Percentiles rank a stretch among this genome's conserved stretches.
These are phyloP conservation scores for Albatrellus ellisii DNA, from an alignment of 768 basidiomycete genomes.

Conservation along the genomic window DNA sequence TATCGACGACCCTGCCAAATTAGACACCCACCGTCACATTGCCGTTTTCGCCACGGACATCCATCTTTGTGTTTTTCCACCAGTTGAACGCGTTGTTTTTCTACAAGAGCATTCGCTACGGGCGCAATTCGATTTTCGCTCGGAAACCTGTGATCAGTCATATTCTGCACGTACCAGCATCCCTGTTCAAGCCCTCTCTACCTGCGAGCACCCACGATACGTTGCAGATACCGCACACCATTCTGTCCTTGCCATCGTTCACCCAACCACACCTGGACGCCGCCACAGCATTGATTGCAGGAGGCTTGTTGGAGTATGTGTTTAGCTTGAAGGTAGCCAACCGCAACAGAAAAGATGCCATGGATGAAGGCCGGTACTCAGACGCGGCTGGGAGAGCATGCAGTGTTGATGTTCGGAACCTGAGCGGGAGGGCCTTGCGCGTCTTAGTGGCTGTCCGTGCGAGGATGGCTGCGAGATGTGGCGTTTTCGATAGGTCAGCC, in stretches of 20 bases:
- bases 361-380: conserved; percentile 72
- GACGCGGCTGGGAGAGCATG: conserved; percentile 25
- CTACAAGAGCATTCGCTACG: conserved; percentile 53
- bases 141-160: conserved; percentile 10
- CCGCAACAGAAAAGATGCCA: conserved; percentile 57
- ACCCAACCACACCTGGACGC: conserved; percentile 77
- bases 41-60: conserved; percentile 73
- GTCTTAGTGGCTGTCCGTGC: conserved; percentile 48
- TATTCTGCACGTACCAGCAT: conserved; percentile 53
- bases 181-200: conserved; percentile 57
- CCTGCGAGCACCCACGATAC: conserved; percentile 64
- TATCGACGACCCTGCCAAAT: background rate
- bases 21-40: conserved; percentile 55
- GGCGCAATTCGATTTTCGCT: conserved; percentile 1
- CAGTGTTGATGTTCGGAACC: conserved; percentile 22
- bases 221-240: conserved; percentile 60
- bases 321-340: conserved; percentile 67
- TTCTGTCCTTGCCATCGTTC: conserved; percentile 70
- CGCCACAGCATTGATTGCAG: conserved; percentile 62
- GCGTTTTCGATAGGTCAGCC: conserved; percentile 35
- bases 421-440: conserved; percentile 36
- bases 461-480: conserved; percentile 60
- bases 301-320: conserved; percentile 71
- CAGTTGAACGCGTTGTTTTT: conserved; percentile 56
- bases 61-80: conserved; percentile 67